Percentiles rank a stretch among this genome's conserved stretches.
phyloP scores from a whole-genome alignment of 139 green algal genomes.

The Yamagishiella unicocca region DNA sequence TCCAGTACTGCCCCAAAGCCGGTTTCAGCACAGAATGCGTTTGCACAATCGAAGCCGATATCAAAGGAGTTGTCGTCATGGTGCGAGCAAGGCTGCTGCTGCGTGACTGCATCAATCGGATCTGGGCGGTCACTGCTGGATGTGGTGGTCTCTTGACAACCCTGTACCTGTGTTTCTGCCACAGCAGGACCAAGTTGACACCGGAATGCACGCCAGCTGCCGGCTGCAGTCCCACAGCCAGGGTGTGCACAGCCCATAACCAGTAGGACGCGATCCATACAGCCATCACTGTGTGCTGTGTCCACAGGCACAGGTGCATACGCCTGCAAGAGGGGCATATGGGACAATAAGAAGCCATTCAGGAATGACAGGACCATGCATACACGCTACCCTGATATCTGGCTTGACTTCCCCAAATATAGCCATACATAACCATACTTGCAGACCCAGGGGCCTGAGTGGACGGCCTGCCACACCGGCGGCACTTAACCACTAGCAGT shows the following conservation, averaged over 20 bases:
- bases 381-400: too few species aligned
- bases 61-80: constrained; percentile 27
- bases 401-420: too few species aligned
- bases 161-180: too few species aligned
- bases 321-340: constrained; percentile 54
- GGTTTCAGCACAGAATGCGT: not conserved
- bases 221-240: constrained; percentile 57
- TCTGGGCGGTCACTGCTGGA: not conserved
- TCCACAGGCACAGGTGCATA: constrained; percentile 47
- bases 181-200: constrained; percentile 52
- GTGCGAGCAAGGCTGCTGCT: constrained; percentile 21
- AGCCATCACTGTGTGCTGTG: not conserved
- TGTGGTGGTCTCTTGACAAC: not conserved
- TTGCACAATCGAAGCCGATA: not conserved
- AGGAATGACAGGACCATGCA: too few species aligned
- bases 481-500: too few species aligned
- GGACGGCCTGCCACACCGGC: too few species aligned
- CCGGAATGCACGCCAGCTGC: constrained; percentile 67
- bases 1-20: not conserved
- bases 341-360: not conserved
- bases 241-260: constrained; percentile 61
- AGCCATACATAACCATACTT: too few species aligned
- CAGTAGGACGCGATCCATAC: constrained; percentile 52
- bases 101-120: not conserved
- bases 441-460: too few species aligned